Conservation (phyloP, 2,329 filamentous ascomycete species). For the Rhynchosporium agropyri region DNA sequence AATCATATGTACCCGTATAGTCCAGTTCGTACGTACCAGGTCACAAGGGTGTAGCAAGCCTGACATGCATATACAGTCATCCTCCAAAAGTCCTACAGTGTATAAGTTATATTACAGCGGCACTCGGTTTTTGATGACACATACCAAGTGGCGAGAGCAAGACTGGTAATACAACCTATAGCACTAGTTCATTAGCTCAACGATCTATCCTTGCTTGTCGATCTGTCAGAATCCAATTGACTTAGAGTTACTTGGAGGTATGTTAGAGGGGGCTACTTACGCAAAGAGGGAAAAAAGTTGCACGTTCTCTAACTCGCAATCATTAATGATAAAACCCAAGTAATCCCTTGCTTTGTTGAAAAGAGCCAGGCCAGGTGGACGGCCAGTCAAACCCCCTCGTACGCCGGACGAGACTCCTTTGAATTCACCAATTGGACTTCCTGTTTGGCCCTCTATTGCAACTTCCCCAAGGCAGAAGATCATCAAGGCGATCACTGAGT, state of each 20-base stretch:
- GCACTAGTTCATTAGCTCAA: constrained; percentile 12
- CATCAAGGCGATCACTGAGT: constrained; percentile 57
- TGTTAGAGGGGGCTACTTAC: constrained; percentile 43
- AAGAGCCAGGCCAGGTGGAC: constrained; percentile 58
- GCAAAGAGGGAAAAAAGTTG: constrained; percentile 60
- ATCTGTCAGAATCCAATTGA: neutral
- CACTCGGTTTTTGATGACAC: constrained; percentile 27
- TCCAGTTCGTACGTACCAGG: constrained; percentile 47
- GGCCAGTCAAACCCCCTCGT: constrained; percentile 51
- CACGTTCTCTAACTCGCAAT: constrained; percentile 60
- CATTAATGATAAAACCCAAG: constrained; percentile 62
- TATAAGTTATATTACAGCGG: constrained; percentile 22
- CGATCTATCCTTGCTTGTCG: neutral
- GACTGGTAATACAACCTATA: constrained; percentile 55
- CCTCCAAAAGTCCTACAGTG: constrained; percentile 60
- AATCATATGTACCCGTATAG: constrained; percentile 5
- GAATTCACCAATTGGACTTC: constrained; percentile 48
- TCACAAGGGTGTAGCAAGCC: constrained; percentile 58
- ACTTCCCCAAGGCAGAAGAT: constrained; percentile 62
- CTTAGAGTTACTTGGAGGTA: neutral
- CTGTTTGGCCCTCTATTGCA: constrained; percentile 54
- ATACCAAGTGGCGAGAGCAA: constrained; percentile 54
- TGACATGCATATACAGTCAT: constrained; percentile 58
- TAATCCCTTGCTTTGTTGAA: constrained; percentile 65
- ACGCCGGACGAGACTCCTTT: constrained; percentile 54